Evolutionary conservation across 257 asterid species (phyloP), one percentile per base, ranked within the genome.

Genomic region (Orobanche coerulescens): DNA sequence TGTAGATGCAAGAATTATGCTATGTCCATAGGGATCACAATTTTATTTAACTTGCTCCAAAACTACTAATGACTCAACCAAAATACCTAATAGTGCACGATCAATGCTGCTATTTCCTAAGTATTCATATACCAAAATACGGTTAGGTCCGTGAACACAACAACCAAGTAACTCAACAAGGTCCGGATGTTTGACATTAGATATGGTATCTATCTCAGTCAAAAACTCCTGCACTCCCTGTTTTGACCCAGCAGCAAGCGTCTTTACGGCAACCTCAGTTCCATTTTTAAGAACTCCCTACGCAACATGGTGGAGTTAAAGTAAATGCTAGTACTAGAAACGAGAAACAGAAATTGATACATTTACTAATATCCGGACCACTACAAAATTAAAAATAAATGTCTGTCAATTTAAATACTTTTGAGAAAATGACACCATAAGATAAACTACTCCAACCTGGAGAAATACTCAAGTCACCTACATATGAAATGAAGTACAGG

Each of bases 181-280:
- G 82, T 87, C 84, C 72, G 94, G 93, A 78, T 90, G 97, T 73
- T 68, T 83, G 71, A 87, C 94, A 64, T 81, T 75, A 49, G 95
- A 84, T 73, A 87, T 84, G 42, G 90, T 83, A 70, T 84, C 86
- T 33, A 90, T 87, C 82, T 90, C 97, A 2, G 90, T 74, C 78
- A 87, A 69, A 80, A 90, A 90, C 80, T 90, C 97, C 12, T 73
- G 88, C 62, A 52, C 72, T 15, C 97, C 97, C 71, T 87, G 97
- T 76, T 70, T 87, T 52, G 97, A 90, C 75, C 72, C 87, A 13
- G 83, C 79, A 68, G 95, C 73, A 55, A 90, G 95, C 28, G 78
- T 76, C 86, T 90, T 90, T 52, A 90, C 81, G 26, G 97, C 97
- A 58, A 90, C 71, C 71, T 70, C 78, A 46, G 37, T 73, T 57